Base-by-base conservation (phyloP, 495 filamentous ascomycete species). In the Platismatia glauca region DNA sequence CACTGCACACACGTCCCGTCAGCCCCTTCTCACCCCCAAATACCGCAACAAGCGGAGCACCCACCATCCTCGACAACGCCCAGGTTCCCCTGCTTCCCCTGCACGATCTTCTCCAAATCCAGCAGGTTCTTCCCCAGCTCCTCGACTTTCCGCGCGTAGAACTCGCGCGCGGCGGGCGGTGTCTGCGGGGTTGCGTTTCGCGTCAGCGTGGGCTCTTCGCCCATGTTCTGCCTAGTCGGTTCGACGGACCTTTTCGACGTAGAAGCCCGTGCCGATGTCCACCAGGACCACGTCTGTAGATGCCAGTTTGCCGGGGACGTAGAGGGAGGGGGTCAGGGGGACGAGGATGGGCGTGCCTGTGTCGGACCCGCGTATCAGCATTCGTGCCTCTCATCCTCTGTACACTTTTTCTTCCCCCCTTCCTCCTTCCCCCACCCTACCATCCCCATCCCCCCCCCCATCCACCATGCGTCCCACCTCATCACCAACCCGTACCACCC, bases 211-310 rank as follows among this genome's bases (percentile, higher is more conserved):
- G n/a, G n/a, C n/a, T n/a, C n/a, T n/a, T n/a, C n/a, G n/a, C n/a
- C n/a, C n/a, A n/a, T n/a, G n/a, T 46, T 11, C 11, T 13, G 3
- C 33, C 41, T 34, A 34, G 16, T 29, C 9, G 15, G 31, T 37
- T 29, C n/a, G 48, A 46, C 44, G 8, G 8, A 89, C 88, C 83
- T 98, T 98, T 76, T 97, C 94, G 61, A 97, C 88, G 72, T 90
- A 97, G 72, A 94, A 98, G 4, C 94, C 94, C 1, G 94, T 98
- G 20, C 94, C 94, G 22, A 98, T 87, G 77, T 98, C 94, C 29
- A 98, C 91, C 52, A 98, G 80, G 15, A 97, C 91, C 63, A 86
- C 86, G 63, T 89, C 83, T 13, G 87, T 82, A 73, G 86, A 83
- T 38, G 90, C 80, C 27, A 97, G 79, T 24, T 77, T 83, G 8